These are phyloP conservation scores for Phialemoniopsis sp. DNA, from an alignment of 2,329 filamentous ascomycete species.

Conservation along the genomic window DNA sequence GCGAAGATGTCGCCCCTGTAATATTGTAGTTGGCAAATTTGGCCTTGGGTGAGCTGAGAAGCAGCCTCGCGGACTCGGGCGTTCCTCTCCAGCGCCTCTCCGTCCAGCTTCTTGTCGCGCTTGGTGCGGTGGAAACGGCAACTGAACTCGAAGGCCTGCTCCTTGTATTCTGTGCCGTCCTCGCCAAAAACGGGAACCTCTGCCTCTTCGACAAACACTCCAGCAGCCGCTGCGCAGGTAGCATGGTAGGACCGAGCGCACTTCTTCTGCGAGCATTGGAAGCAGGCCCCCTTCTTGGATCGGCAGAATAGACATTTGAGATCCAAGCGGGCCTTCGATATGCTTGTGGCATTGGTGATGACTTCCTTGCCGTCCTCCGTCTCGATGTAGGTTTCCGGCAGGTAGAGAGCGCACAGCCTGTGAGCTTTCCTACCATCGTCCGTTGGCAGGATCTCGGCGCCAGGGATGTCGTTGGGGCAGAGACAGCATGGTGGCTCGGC, in stretches of 20 bases:
- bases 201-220: constrained; percentile 85
- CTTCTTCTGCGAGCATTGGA: constrained; percentile 94
- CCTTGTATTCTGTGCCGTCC: constrained; percentile 87
- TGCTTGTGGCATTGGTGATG: constrained; percentile 73
- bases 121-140: constrained; percentile 93
- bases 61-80: constrained; percentile 66
- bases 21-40: constrained; percentile 84
- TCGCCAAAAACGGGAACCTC: constrained; percentile 84
- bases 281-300: constrained; percentile 90
- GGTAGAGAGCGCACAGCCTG: constrained; percentile 82
- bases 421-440: constrained; percentile 87
- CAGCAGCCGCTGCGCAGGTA: constrained; percentile 87
- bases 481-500: constrained; percentile 80
- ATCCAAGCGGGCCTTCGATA: constrained; percentile 82
- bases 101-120: constrained; percentile 71
- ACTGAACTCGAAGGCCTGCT: constrained; percentile 87
- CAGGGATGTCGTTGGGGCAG: constrained; percentile 85
- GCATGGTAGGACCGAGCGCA: constrained; percentile 92
- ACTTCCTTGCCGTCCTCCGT: constrained; percentile 66
- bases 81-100: constrained; percentile 66
- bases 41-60: constrained; percentile 62
- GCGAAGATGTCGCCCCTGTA: constrained; percentile 85
- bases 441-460: constrained; percentile 77
- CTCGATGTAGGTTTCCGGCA: constrained; percentile 86
- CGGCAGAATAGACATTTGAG: constrained; percentile 95